Evolutionary conservation across 768 basidiomycete species (phyloP).

Genomic region (Zangia roseola): DNA sequence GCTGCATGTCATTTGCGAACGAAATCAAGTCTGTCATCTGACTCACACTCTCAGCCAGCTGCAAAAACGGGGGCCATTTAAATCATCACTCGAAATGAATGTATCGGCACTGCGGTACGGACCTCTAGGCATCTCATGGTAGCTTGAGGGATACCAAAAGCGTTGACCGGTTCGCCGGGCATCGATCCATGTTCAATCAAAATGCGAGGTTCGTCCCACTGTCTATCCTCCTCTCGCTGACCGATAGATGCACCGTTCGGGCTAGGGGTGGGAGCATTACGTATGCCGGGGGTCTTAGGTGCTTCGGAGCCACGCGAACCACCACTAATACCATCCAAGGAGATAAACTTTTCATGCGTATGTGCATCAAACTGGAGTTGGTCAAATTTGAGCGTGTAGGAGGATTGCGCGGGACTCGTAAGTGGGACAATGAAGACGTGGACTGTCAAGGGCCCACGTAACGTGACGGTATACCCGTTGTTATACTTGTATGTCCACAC

Average conservation of each 20-base stretch:
- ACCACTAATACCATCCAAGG: constrained; percentile 58
- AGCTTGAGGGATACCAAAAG: constrained; percentile 85
- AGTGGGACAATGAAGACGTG: constrained; percentile 47
- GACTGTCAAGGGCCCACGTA: constrained; percentile 72
- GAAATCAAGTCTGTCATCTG: constrained; percentile 78
- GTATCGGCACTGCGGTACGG: constrained; percentile 19
- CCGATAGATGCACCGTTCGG: constrained; percentile 26
- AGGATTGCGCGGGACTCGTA: constrained; percentile 10
- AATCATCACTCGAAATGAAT: constrained; percentile 1
- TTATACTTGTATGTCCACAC: constrained; percentile 81
- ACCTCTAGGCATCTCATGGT: constrained; percentile 89
- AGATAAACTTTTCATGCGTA: constrained; percentile 69
- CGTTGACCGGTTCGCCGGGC: constrained; percentile 82
- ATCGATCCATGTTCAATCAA: constrained; percentile 61
- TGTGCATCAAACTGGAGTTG: constrained; percentile 73
- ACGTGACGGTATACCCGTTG: constrained; percentile 76
- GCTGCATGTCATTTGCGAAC: constrained; percentile 50
- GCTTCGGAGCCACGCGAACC: constrained; percentile 48
- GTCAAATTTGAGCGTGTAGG: constrained; percentile 59
- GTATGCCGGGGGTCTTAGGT: constrained; percentile 37
- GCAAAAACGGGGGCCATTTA: constrained; percentile 7
- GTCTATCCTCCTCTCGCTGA: constrained; percentile 51
- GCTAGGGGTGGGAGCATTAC: constrained; percentile 35
- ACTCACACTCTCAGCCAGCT: constrained; percentile 80
- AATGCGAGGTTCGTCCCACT: constrained; percentile 66